These are phyloP conservation scores for Phytophthora foliorum DNA, from an alignment of 352 stramenopile genomes.

Conservation along the genomic window DNA sequence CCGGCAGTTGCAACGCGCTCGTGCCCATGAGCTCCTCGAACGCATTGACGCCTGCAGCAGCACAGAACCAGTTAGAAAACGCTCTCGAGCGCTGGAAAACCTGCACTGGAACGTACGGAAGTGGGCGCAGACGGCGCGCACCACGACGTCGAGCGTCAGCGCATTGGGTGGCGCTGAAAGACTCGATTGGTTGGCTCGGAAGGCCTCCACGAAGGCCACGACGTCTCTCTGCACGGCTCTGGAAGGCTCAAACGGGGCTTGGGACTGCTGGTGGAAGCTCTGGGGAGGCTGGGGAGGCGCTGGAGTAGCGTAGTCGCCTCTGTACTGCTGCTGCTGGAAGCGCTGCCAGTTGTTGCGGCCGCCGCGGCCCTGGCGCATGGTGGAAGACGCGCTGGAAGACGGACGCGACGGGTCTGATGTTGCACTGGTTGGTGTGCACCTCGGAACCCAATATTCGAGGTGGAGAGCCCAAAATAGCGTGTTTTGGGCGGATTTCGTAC, in stretches of 20 bases:
- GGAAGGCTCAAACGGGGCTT: constrained; percentile 2
- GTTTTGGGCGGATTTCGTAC: neutral
- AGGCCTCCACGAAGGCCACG: constrained; percentile 64
- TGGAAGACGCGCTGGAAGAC: neutral
- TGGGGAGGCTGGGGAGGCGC: neutral
- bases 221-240: constrained; percentile 50
- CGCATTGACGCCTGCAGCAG: constrained; percentile 45
- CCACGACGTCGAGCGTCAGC: constrained; percentile 52
- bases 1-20: constrained; percentile 53
- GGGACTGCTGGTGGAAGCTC: constrained; percentile 15
- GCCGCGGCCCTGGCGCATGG: constrained; percentile 20
- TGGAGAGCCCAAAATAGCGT: neutral
- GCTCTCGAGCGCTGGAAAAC: neutral
- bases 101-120: constrained; percentile 56
- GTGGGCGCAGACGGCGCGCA: constrained; percentile 69
- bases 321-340: constrained; percentile 47
- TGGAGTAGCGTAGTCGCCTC: neutral
- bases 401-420: neutral
- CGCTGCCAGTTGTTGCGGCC: constrained; percentile 39
- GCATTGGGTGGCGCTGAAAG: constrained; percentile 60
- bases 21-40: constrained; percentile 68
- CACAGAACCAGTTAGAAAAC: constrained; percentile 3
- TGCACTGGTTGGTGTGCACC: constrained; percentile 24
- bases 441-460: neutral
- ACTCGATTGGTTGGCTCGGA: constrained; percentile 64